phyloP scores from a whole-genome alignment of 495 filamentous ascomycete genomes.

The Penicillium daleae region DNA sequence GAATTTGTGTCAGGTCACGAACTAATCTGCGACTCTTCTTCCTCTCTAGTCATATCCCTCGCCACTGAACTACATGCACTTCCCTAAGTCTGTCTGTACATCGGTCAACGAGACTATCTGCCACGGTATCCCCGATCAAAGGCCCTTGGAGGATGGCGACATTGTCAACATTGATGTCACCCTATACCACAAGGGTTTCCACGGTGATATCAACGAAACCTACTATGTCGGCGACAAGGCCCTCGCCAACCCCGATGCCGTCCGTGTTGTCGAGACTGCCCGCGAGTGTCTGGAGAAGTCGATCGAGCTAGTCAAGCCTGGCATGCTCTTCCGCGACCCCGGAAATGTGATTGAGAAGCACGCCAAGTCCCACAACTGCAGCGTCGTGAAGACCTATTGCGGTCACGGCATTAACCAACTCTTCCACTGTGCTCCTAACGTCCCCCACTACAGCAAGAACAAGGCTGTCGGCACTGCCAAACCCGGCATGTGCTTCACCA shows the following conservation, averaged over 20 bases:
- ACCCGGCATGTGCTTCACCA: slow-evolving; percentile 90
- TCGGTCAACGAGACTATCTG: slow-evolving; percentile 96
- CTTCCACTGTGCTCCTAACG: slow-evolving; percentile 83
- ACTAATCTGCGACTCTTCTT: slow-evolving; percentile 9
- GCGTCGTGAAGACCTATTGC: slow-evolving; percentile 86
- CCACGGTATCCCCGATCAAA: slow-evolving; percentile 86
- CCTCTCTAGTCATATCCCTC: slow-evolving; percentile 86
- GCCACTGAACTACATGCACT: slow-evolving; percentile 92
- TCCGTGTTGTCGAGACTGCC: slow-evolving; percentile 83
- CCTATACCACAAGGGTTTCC: slow-evolving; percentile 83
- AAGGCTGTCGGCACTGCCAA: slow-evolving; percentile 88
- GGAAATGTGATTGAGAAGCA: slow-evolving; percentile 85
- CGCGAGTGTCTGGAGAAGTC: slow-evolving; percentile 82
- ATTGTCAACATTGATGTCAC: slow-evolving; percentile 91
- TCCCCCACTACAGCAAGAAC: slow-evolving; percentile 89
- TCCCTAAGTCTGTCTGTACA: slow-evolving; percentile 97
- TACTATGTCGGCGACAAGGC: slow-evolving; percentile 87
- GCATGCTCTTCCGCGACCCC: slow-evolving; percentile 81
- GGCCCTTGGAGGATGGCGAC: slow-evolving; percentile 78
- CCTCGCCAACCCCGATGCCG: slow-evolving; percentile 71
- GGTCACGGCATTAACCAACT: slow-evolving; percentile 85
- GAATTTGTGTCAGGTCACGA: slow-evolving; percentile 1
- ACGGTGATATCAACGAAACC: slow-evolving; percentile 89
- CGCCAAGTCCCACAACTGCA: slow-evolving; percentile 76
- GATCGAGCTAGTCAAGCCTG: slow-evolving; percentile 84